Evolutionary conservation across 148 eudicot species (phyloP).

Genomic region (Vaccinium darrowii): DNA sequence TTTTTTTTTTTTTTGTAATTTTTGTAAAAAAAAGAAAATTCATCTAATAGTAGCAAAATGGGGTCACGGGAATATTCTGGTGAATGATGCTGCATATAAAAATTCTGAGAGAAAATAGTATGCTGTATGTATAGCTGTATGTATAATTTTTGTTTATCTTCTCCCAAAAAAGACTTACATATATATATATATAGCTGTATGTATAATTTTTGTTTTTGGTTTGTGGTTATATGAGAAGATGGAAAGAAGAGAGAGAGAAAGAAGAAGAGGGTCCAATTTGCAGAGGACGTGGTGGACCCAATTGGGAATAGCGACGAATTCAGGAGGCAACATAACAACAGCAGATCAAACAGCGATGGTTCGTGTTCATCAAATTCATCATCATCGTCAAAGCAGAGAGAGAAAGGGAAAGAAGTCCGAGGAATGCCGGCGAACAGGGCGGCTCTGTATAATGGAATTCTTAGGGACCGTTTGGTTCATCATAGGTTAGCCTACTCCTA

Average conservation of each 20-base stretch:
- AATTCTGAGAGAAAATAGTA: background rate
- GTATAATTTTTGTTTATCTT: background rate
- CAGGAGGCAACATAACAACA: conserved; percentile 38
- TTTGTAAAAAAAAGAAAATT: too few relatives aligned
- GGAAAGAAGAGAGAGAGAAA: conserved; percentile 31
- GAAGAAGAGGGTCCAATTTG: conserved; percentile 80
- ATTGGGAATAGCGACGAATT: conserved; percentile 60
- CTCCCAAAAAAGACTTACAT: background rate
- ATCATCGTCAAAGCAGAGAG: background rate
- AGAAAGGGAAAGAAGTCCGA: conserved; percentile 10
- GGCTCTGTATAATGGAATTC: conserved; percentile 77
- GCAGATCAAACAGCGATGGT: background rate
- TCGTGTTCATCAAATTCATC: conserved; percentile 5
- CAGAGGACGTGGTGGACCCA: conserved; percentile 87
- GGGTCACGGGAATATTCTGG: background rate
- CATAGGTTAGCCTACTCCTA: conserved; percentile 52
- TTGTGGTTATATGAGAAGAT: background rate
- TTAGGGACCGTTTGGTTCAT: conserved; percentile 63
- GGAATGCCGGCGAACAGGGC: conserved; percentile 68
- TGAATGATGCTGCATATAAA: background rate
- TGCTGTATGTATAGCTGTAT: background rate
- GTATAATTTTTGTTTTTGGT: background rate
- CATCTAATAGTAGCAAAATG: too few relatives aligned
- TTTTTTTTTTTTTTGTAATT: too few relatives aligned
- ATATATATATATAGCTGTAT: background rate